Conservation (phyloP, 768 basidiomycete genomes). For the Tulasnella sp. region DNA sequence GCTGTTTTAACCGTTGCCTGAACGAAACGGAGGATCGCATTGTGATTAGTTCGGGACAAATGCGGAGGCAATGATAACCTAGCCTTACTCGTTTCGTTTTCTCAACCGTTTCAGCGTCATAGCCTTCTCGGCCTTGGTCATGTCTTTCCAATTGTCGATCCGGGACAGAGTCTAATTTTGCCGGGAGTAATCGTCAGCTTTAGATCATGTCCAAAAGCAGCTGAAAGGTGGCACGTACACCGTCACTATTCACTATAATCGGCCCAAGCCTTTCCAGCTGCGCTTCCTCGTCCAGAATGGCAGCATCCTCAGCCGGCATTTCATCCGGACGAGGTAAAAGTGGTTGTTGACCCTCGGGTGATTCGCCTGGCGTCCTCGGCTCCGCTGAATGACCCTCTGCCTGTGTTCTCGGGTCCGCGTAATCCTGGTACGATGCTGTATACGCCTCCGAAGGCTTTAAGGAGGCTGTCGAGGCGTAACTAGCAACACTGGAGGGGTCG, state of each 20-base stretch:
- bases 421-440: background rate
- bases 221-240: background rate
- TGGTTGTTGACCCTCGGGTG: background rate
- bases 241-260: background rate
- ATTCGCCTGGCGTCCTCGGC: background rate
- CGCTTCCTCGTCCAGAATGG: background rate
- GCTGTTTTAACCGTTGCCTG: background rate
- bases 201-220: background rate
- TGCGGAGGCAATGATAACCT: background rate
- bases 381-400: background rate
- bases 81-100: conserved; percentile 1
- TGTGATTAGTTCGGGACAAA: background rate
- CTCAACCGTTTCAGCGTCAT: background rate
- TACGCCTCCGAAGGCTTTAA: background rate
- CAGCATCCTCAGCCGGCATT: background rate
- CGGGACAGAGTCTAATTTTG: background rate
- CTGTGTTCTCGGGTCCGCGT: background rate
- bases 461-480: background rate
- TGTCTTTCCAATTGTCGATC: background rate
- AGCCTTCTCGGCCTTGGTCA: background rate
- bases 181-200: background rate
- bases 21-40: background rate
- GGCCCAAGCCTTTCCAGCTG: background rate
- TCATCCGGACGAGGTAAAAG: background rate
- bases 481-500: background rate